Evolutionary conservation across 768 basidiomycete genomes (phyloP).

Genomic region (Lepiota brunneoincarnata): DNA sequence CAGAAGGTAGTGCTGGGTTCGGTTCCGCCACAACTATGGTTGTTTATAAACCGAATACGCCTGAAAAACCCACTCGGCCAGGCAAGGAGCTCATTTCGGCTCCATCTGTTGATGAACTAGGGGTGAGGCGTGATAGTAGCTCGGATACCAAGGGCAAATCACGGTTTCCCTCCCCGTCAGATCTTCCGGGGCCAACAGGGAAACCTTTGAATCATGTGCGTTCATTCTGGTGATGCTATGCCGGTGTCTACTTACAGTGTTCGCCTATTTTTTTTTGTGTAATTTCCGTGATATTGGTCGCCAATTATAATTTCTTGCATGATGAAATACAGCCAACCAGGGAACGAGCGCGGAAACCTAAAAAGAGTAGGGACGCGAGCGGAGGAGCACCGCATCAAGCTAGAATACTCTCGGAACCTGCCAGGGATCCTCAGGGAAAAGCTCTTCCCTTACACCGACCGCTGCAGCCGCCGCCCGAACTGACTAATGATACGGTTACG

Average conservation of each 20-base stretch:
- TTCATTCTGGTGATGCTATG: slow-evolving; percentile 63
- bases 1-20: slow-evolving; percentile 37
- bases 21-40: slow-evolving; percentile 80
- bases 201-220: slow-evolving; percentile 85
- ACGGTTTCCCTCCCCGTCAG: slow-evolving; percentile 22
- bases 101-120: slow-evolving; percentile 46
- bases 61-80: slow-evolving; percentile 36
- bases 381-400: neutral
- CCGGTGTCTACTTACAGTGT: slow-evolving; percentile 47
- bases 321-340: slow-evolving; percentile 62
- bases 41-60: slow-evolving; percentile 56
- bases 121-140: slow-evolving; percentile 31
- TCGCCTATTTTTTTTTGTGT: slow-evolving; percentile 22
- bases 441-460: neutral
- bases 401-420: neutral
- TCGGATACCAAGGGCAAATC: slow-evolving; percentile 18
- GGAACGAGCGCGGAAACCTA: slow-evolving; percentile 67
- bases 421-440: neutral
- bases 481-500: neutral
- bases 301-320: slow-evolving; percentile 21
- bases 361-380: slow-evolving; percentile 34
- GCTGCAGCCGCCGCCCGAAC: neutral
- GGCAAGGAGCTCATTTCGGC: slow-evolving; percentile 43
- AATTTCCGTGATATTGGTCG: slow-evolving; percentile 26
- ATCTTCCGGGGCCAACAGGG: slow-evolving; percentile 45